Evolutionary conservation across 192 early-diverging fungal species (phyloP).

Genomic region (Chytriomyces sp.): DNA sequence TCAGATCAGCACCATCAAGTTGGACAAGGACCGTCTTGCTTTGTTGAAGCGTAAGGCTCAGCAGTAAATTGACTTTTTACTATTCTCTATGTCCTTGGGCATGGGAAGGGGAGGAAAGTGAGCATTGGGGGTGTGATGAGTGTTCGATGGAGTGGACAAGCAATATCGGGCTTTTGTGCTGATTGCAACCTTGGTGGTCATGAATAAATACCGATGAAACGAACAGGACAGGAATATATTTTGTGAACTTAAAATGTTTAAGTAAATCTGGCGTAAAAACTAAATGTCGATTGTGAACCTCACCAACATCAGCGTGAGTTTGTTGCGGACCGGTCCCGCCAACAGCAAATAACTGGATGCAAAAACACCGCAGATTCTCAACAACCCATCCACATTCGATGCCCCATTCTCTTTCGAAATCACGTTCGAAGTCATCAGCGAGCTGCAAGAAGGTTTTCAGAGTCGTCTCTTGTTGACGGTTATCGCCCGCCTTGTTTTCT

Average conservation of each 20-base stretch:
- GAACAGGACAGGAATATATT: no score
- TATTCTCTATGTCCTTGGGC: not conserved
- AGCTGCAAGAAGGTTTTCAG: constrained; percentile 78
- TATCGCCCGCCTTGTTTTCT: not conserved
- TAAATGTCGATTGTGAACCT: constrained; percentile 35
- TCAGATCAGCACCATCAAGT: constrained; percentile 90
- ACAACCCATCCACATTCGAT: constrained; percentile 84
- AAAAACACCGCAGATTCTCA: constrained; percentile 61
- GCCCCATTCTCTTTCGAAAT: constrained; percentile 91
- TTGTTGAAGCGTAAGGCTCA: constrained; percentile 89
- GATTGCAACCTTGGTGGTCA: no score
- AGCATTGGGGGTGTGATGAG: no score
- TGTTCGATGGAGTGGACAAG: no score
- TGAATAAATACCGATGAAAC: no score
- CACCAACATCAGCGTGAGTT: constrained; percentile 30
- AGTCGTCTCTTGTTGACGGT: not conserved
- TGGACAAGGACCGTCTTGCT: constrained; percentile 94
- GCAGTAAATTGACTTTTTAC: constrained; percentile 2
- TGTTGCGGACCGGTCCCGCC: not conserved
- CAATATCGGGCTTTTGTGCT: no score
- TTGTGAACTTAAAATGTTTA: no score
- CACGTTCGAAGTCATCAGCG: constrained; percentile 93
- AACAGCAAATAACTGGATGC: not conserved
- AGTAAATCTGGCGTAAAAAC: no score
- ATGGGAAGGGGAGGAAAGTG: no score